Base-by-base conservation (phyloP, 257 asterid species). In the Ehretia macrophylla region DNA sequence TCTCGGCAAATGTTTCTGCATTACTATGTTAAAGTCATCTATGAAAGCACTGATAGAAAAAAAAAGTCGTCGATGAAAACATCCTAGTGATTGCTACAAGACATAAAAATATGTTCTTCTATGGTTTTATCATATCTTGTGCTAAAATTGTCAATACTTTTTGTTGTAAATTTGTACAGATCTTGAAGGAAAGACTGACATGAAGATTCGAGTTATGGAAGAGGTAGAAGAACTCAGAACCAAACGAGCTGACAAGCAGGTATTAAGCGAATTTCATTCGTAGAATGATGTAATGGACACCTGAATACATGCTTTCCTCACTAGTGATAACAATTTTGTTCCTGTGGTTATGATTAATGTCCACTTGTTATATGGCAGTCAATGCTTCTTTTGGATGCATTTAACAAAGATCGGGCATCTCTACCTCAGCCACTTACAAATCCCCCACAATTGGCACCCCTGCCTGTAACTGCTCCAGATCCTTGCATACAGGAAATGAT, bases 211-310 rank as follows among this genome's bases (percentile, higher is more conserved):
- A 67, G 87, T 88, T 52, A 50, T 84, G 68, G 99, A 93, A 80
- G 99, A 78, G 70, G 69, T 93, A 73, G 99, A 93, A 35, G 96
- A 85, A 63, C 87, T 93, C 53, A 72, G 97, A 71, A 81, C 80
- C 58, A 81, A 78, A 77, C 78, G 99, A 85, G 99, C 99, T 12
- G 99, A 93, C 83, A 80, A 68, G 69, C 99, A 93, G 97, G 99
- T 93, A 19, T 45, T 66, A 42, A 37, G 47, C n/a, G n/a, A n/a
- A n/a, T n/a, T n/a, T n/a, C n/a, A n/a, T n/a, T n/a, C n/a, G n/a
- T n/a, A n/a, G n/a, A 52, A 48, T 54, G 72, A 44, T 38, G 11
- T 17, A 38, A 42, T 14, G 16, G 16, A 42, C 8, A 42, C 3
- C 12, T 42, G 47, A 42, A 1, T 10, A 2, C 47, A 42, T 27